A percentile compares a stretch with the other conserved stretches of the same genome.
phyloP scores from a whole-genome alignment of 2,329 filamentous ascomycete genomes.

The Neodidymelliopsis sp. region DNA sequence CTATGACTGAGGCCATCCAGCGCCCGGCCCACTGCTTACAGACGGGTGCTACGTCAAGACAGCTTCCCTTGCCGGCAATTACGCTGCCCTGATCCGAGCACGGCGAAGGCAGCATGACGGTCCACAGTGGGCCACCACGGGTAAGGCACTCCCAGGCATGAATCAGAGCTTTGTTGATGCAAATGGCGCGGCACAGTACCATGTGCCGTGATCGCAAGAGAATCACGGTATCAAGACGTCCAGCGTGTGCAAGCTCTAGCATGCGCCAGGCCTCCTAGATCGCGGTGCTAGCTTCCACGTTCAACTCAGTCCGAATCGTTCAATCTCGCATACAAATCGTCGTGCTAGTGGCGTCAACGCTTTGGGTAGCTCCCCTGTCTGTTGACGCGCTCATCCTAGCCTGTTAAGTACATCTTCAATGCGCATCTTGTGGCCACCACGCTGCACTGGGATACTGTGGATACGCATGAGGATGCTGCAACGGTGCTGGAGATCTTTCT shows the following conservation, averaged over 20 bases:
- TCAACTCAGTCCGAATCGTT: slow-evolving; percentile 36
- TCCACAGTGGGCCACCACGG: slow-evolving; percentile 31
- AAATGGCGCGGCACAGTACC: slow-evolving; percentile 32
- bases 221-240: slow-evolving; percentile 13
- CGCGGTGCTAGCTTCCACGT: slow-evolving; percentile 38
- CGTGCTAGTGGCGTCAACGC: slow-evolving; percentile 43
- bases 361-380: slow-evolving; percentile 44
- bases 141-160: slow-evolving; percentile 40
- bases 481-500: slow-evolving; percentile 53
- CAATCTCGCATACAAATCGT: slow-evolving; percentile 43
- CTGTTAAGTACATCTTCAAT: slow-evolving; percentile 43
- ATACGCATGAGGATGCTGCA: slow-evolving; percentile 47
- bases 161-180: slow-evolving; percentile 29
- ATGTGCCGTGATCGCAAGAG: slow-evolving; percentile 7
- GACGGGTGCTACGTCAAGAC: slow-evolving; percentile 49
- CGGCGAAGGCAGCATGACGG: slow-evolving; percentile 36
- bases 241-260: slow-evolving; percentile 12
- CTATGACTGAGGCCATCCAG: slow-evolving; percentile 34
- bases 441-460: slow-evolving; percentile 38
- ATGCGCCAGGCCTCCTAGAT: slow-evolving; percentile 31
- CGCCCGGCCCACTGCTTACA: slow-evolving; percentile 41
- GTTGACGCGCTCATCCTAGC: slow-evolving; percentile 40
- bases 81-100: slow-evolving; percentile 26
- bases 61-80: slow-evolving; percentile 45
- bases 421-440: slow-evolving; percentile 47